Evolutionary conservation across 2,329 filamentous ascomycete species (phyloP).

Genomic region (Hypoxylon sp.): DNA sequence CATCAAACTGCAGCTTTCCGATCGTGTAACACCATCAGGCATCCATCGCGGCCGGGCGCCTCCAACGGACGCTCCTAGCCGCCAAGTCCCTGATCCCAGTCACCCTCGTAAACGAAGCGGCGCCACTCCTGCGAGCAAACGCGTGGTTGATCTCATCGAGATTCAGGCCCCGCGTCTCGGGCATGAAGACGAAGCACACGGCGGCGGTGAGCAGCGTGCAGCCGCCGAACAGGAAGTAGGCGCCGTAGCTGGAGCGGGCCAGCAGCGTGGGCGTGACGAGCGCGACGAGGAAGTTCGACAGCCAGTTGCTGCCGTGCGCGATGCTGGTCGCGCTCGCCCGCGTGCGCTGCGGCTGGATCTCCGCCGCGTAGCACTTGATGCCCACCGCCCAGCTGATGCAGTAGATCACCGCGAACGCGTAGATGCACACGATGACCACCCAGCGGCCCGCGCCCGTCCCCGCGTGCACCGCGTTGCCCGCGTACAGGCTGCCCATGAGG

Average conservation of each 20-base stretch:
- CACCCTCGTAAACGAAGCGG: constrained; percentile 53
- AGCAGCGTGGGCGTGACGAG: constrained; percentile 61
- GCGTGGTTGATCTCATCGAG: constrained; percentile 59
- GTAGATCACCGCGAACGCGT: constrained; percentile 64
- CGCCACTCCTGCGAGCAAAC: constrained; percentile 19
- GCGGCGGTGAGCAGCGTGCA: constrained; percentile 57
- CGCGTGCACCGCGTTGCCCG: constrained; percentile 58
- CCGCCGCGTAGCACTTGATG: constrained; percentile 68
- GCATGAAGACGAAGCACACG: constrained; percentile 59
- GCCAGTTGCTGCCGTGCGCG: constrained; percentile 68
- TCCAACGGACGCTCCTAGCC: constrained; percentile 7
- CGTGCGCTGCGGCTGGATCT: constrained; percentile 69
- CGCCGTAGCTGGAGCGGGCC: constrained; percentile 58
- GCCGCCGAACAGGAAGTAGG: constrained; percentile 63
- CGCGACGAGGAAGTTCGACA: constrained; percentile 63
- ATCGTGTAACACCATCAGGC: constrained; percentile 56
- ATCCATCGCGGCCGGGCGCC: constrained; percentile 22
- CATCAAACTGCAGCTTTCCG: not conserved
- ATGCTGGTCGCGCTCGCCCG: constrained; percentile 68
- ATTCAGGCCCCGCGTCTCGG: constrained; percentile 60
- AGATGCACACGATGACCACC: constrained; percentile 67
- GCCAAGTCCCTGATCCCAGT: constrained; percentile 57
- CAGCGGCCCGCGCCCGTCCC: constrained; percentile 60
- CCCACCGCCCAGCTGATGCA: constrained; percentile 67
- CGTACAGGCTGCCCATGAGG: constrained; percentile 67